Base-by-base conservation (phyloP, 495 filamentous ascomycete genomes). In the Hypoxylon fuscum region DNA sequence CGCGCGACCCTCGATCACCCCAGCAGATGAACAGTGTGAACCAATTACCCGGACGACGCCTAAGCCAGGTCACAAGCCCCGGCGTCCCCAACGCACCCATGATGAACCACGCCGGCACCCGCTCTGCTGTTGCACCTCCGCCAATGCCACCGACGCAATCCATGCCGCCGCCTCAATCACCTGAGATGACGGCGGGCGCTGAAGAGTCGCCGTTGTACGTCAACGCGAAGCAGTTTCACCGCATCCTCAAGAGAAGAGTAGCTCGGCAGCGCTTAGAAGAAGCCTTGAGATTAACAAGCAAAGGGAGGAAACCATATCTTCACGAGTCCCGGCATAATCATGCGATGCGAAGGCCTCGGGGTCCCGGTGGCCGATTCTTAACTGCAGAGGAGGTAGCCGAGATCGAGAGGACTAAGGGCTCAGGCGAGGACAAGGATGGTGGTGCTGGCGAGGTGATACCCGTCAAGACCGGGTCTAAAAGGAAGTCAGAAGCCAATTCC, bases 291-390 rank as follows among this genome's bases (percentile, higher is more conserved):
- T 78, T 98, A 35, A 97, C 95, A 5, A 95, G 88, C 34, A 99
- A 98, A 75, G 93, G 94, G 18, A 87, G 95, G 27, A 98, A 97
- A 74, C 95, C 95, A 6, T 99, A 99, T 64, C 82, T 99, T 31
- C 95, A 99, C 77, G 95, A 99, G 71, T 98, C 95, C n/a, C 83
- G 95, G 65, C 95, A 99, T 71, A 99, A 99, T 68, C 95, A 99
- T 73, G 95, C 95, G 7, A 99, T 99, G 95, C 85, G 96, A 32
- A 83, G 95, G 62, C 95, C 95, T 18, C 87, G 95, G 71, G 95
- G 95, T 9, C 95, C 95, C n/a, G 95, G 95, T 43, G 95, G 95
- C 31, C 85, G 95, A 27, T 99, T 99, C 82, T 75, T 99, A 76
- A 99, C 95, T 0, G 94, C 95, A n/a, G 95, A 99, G 37, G 95